Base-by-base conservation (phyloP, 2,329 filamentous ascomycete species). In the Penicillium sp. region DNA sequence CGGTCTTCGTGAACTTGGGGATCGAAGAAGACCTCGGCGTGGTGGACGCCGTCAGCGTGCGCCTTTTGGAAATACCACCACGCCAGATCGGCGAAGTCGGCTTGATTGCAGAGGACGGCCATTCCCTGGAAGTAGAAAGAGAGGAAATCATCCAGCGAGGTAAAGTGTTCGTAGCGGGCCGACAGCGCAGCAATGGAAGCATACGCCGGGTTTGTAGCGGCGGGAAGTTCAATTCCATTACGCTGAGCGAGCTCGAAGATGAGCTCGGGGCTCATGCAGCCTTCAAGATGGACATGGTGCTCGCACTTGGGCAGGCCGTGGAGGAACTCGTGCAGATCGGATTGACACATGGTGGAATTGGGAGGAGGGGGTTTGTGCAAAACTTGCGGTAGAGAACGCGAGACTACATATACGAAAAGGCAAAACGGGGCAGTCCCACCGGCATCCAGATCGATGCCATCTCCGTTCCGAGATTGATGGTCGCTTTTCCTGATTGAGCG, bases 1-100 rank as follows among this genome's bases (percentile, higher is more conserved):
- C 87, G 80, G 11, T 72, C 73, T 4, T 83, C 80, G 69, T 92
- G 89, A 1, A 86, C 87, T 69, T 92, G 88, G 1, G 88, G 88
- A 67, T 92, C 89, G 73, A 92, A 91, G 74, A 90, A 92, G 57
- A 90, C 79, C 69, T 92, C 88, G 13, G 86, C 86, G 64, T 92
- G 88, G 44, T 81, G 78, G 1, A 91, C 84, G 33, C 83, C 82
- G 55, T 90, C 83, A 1, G 73, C 72, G 28, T 82, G 77, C 2
- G 86, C 88, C 51, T 79, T 81, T 28, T 76, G 64, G 68, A 91
- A 87, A 73, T 92, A 92, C 55, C 81, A 80, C 76, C 83, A 88
- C 5, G 86, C 87, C 10, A 92, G 78, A 47, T 81, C 81, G 66
- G 88, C 85, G 63, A 89, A 92, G 71, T 92, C 89, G n/a, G 75